Percentiles rank a stretch among this genome's conserved stretches.
Evolutionary conservation across 495 filamentous ascomycete genomes (phyloP).

Genomic region (Saxispiralis lemnorum): DNA sequence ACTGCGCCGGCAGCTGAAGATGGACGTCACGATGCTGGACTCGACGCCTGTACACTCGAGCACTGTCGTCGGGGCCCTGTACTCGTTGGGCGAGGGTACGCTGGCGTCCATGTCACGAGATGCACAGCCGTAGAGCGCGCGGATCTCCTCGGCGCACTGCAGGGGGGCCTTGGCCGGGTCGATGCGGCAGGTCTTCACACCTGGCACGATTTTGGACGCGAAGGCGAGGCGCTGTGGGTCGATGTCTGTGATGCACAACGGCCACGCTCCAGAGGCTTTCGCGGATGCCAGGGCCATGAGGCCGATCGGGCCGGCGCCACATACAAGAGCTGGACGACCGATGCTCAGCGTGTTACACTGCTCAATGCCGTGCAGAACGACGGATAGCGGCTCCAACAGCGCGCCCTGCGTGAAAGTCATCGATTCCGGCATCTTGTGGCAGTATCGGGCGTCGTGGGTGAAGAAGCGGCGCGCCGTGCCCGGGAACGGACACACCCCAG

Average conservation of each 20-base stretch:
- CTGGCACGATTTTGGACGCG: constrained; percentile 14
- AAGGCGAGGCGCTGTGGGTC: constrained; percentile 13
- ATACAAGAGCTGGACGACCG: constrained; percentile 14
- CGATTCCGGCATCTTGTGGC: constrained; percentile 13
- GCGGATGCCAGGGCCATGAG: constrained; percentile 16
- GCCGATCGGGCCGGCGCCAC: constrained; percentile 18
- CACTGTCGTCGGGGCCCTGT: constrained; percentile 2
- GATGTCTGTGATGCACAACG: constrained; percentile 18
- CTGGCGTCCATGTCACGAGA: not conserved
- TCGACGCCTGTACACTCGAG: constrained; percentile 18
- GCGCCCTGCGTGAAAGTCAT: constrained; percentile 18
- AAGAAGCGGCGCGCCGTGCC: constrained; percentile 17
- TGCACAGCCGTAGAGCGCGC: constrained; percentile 8
- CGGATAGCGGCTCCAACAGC: constrained; percentile 17
- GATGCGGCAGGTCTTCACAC: constrained; percentile 12
- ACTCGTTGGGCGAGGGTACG: too few species aligned
- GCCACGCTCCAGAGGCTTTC: constrained; percentile 14
- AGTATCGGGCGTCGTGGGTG: constrained; percentile 13
- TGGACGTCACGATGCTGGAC: constrained; percentile 11
- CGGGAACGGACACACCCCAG: constrained; percentile 11
- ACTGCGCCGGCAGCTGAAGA: constrained; percentile 14
- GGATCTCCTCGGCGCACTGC: constrained; percentile 6
- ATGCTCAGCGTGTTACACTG: constrained; percentile 11
- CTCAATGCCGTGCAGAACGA: constrained; percentile 17
- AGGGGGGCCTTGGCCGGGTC: constrained; percentile 4